Evolutionary conservation across 1,284 basidiomycete genomes (phyloP), one percentile per base, ranked within the genome.

Genomic region (Lignosus rhinocerotis): DNA sequence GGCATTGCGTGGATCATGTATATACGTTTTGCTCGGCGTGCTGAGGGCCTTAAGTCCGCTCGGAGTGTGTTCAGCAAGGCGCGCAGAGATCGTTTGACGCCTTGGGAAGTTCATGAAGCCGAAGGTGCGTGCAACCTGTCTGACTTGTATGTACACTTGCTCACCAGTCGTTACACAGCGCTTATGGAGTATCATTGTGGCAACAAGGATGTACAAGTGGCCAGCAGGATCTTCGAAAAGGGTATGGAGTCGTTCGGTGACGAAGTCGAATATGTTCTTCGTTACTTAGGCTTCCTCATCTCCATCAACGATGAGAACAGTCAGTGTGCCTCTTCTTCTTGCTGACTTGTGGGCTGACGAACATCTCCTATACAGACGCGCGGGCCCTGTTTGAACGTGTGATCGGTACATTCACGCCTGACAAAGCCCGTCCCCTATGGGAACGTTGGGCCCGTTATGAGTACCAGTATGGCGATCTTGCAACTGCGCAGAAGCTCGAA

Each of bases 271-370:
- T 98, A 90, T 66, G 93, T 97, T 10, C 77, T 93, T 57, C 85
- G 90, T 54, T 98, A 98, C 76, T 84, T 99, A 42, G 87, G 90
- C 33, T 99, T 97, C 80, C 78, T 99, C 64, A 92, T 99, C 64
- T 90, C 89, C 17, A 86, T 97, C 76, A 98, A 99, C 71, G 96
- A 99, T 73, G 92, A 96, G 68, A 94, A 90, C 70, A 98, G 95
- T 96, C 68, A 83, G 83, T 53, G 17, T 46, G 42, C 30, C 30
- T 19, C n/a, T 32, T 25, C 6, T 51, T 36, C 3, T 3, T 9
- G 16, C 1, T 14, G 9, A 17, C 7, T n/a, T 39, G 42, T 55
- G 45, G 53, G 25, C 47, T 66, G 19, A 60, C 57, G 36, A 39
- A 53, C 50, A 31, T 52, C 56, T 51, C 17, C 53, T 9, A 38